Conservation (phyloP, 2,329 filamentous ascomycete genomes). For the Zopfia rhizophila region DNA sequence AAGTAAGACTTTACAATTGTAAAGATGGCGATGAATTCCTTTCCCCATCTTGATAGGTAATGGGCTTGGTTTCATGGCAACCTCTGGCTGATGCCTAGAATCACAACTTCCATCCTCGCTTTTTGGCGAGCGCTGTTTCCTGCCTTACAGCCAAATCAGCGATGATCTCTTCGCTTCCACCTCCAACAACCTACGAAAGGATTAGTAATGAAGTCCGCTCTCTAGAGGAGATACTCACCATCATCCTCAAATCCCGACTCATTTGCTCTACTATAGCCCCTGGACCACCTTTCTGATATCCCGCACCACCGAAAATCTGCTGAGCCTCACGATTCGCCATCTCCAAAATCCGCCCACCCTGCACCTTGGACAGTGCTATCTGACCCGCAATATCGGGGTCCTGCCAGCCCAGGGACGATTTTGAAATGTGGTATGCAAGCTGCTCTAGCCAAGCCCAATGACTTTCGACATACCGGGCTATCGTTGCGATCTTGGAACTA, state of each 20-base stretch:
- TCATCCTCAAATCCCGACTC: slow-evolving; percentile 63
- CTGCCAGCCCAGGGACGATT: slow-evolving; percentile 53
- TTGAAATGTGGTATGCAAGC: slow-evolving; percentile 65
- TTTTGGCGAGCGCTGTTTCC: slow-evolving; percentile 54
- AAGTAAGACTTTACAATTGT: too few relatives aligned
- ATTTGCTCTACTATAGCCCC: slow-evolving; percentile 65
- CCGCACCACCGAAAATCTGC: slow-evolving; percentile 65
- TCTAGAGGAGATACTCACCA: slow-evolving; percentile 48
- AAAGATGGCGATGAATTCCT: too few relatives aligned
- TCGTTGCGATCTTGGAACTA: slow-evolving; percentile 67
- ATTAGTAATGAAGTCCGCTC: slow-evolving; percentile 13
- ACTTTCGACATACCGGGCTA: slow-evolving; percentile 69
- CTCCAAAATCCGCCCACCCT: slow-evolving; percentile 62
- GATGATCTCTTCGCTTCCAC: slow-evolving; percentile 66
- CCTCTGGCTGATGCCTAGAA: too few relatives aligned
- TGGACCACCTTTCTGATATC: slow-evolving; percentile 62
- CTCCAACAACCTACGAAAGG: slow-evolving; percentile 55
- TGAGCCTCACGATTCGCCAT: slow-evolving; percentile 63
- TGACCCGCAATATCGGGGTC: slow-evolving; percentile 51
- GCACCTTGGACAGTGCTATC: slow-evolving; percentile 59
- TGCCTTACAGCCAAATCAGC: slow-evolving; percentile 63
- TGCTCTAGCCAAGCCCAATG: slow-evolving; percentile 72
- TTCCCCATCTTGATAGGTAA: too few relatives aligned
- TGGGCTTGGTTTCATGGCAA: too few relatives aligned
- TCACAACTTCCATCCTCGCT: slow-evolving; percentile 58